Evolutionary conservation across 306 rosid species (phyloP).

Genomic region (Leucaena leucocephala): DNA sequence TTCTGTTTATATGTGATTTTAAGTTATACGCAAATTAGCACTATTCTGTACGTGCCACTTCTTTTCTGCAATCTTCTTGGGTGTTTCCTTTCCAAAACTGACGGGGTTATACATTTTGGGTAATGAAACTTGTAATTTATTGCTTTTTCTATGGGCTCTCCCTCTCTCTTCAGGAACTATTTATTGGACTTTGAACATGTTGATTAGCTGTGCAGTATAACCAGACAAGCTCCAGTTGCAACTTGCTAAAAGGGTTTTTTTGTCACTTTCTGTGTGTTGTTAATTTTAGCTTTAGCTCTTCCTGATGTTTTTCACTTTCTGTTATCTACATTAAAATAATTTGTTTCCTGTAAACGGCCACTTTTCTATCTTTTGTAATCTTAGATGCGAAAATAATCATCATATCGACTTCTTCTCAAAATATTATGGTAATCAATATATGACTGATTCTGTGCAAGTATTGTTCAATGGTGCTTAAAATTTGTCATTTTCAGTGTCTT

Average conservation of each 20-base stretch:
- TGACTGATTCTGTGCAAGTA: constrained; percentile 20
- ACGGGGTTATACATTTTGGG: constrained; percentile 30
- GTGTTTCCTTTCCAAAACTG: constrained; percentile 33
- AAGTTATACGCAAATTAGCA: constrained; percentile 12
- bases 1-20: constrained; percentile 29
- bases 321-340: constrained; percentile 20
- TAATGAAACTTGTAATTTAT: constrained; percentile 18
- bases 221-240: constrained; percentile 29
- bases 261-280: constrained; percentile 34
- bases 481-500: constrained; percentile 21
- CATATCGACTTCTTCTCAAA: constrained; percentile 30
- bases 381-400: constrained; percentile 36
- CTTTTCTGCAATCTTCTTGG: constrained; percentile 17
- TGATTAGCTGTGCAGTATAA: constrained; percentile 18
- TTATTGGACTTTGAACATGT: constrained; percentile 19
- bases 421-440: constrained; percentile 12
- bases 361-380: constrained; percentile 37
- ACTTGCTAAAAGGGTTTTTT: constrained; percentile 37
- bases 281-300: constrained; percentile 31
- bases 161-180: constrained; percentile 24
- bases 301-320: constrained; percentile 28
- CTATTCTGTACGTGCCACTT: constrained; percentile 25
- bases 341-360: constrained; percentile 28
- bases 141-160: constrained; percentile 24
- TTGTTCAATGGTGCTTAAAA: constrained; percentile 29